Evolutionary conservation across 208 protist species (phyloP).

Genomic region (Porcisia hertigi): DNA sequence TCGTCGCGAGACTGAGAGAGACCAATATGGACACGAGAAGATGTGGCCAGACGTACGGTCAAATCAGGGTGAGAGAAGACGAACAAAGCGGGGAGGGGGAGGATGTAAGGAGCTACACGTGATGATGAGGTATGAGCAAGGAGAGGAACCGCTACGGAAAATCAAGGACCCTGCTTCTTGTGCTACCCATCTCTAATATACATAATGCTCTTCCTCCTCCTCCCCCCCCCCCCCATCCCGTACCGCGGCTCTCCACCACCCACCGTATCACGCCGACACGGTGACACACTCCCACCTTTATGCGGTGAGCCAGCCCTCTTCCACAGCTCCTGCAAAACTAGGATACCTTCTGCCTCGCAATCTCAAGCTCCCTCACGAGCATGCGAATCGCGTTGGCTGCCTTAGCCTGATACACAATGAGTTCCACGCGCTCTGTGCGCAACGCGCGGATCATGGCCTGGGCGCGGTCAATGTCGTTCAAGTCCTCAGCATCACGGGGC

Average conservation of each 20-base stretch:
- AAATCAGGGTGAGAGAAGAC: no score
- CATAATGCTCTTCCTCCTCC: no score
- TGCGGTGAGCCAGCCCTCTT: neutral
- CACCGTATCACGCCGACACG: neutral
- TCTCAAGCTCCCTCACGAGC: constrained; percentile 67
- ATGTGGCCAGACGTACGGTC: no score
- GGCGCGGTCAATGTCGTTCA: constrained; percentile 32
- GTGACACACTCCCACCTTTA: neutral
- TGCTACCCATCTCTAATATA: no score
- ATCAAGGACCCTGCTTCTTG: no score
- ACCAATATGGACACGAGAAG: no score
- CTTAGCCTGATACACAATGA: constrained; percentile 77
- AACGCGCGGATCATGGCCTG: constrained; percentile 46
- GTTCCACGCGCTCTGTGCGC: constrained; percentile 59
- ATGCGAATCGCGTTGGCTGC: constrained; percentile 76
- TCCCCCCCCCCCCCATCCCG: no score
- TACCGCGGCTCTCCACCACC: neutral
- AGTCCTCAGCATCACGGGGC: constrained; percentile 15
- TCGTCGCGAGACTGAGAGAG: neutral
- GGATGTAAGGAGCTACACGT: no score
- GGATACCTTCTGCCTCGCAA: constrained; percentile 17
- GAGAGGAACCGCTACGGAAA: no score
- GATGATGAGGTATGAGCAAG: no score
- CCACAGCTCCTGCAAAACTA: neutral
- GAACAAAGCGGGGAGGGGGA: no score